Evolutionary conservation across 306 rosid genomes (phyloP).

Genomic region (Glycine tomentella): DNA sequence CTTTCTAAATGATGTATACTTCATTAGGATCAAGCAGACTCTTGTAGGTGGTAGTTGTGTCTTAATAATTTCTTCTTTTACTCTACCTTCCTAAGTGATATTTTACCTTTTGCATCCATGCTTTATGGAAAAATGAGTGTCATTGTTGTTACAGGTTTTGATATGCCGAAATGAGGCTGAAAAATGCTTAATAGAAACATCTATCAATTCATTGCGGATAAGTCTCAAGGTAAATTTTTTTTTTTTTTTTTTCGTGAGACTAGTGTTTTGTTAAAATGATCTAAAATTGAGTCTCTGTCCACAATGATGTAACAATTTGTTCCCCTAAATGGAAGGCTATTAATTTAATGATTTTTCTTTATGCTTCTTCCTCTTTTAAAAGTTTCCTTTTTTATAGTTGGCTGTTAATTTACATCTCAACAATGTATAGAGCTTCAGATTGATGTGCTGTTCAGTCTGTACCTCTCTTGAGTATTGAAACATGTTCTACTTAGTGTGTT

Average conservation of each 20-base stretch:
- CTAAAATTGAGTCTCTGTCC: background rate
- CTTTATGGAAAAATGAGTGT: constrained; percentile 14
- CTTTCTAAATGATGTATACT: constrained; percentile 25
- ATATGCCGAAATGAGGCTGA: constrained; percentile 97
- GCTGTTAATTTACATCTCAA: background rate
- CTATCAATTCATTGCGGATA: constrained; percentile 91
- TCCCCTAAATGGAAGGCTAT: constrained; percentile 5
- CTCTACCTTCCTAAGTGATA: background rate
- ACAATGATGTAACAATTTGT: background rate
- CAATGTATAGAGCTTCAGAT: constrained; percentile 3
- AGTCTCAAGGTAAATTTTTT: constrained; percentile 80
- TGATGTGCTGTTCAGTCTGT: constrained; percentile 19
- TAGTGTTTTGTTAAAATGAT: constrained; percentile 39
- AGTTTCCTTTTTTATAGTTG: too few relatives aligned
- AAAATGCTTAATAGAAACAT: constrained; percentile 95
- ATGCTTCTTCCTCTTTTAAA: background rate
- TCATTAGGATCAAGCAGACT: constrained; percentile 27
- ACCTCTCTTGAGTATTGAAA: background rate
- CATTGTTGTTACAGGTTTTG: constrained; percentile 71
- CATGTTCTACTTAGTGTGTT: constrained; percentile 15
- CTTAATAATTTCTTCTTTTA: background rate
- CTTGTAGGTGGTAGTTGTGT: background rate
- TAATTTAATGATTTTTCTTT: background rate
- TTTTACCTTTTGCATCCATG: constrained; percentile 6
- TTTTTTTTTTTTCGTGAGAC: background rate